Evolutionary conservation across 495 filamentous ascomycete species (phyloP).

Genomic region (Penicillium atrosanguineum): DNA sequence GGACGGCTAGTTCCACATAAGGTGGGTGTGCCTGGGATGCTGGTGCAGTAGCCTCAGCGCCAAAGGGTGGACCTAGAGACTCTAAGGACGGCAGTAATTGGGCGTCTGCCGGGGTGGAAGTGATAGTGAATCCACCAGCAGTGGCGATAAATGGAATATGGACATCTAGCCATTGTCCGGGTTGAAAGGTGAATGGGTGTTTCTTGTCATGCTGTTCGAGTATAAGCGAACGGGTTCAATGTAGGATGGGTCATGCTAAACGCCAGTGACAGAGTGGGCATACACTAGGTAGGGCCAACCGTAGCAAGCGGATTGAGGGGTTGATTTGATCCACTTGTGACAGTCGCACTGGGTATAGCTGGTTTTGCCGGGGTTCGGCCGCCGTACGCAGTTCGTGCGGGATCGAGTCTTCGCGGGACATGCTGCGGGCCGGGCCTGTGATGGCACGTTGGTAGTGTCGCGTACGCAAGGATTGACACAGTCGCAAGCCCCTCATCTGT

Average conservation of each 20-base stretch:
- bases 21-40: conserved; percentile 31
- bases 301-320: conserved; percentile 48
- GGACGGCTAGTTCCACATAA: conserved; percentile 74
- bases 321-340: conserved; percentile 48
- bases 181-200: conserved; percentile 56
- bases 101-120: conserved; percentile 62
- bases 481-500: conserved; percentile 13
- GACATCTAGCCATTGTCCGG: conserved; percentile 92
- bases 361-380: conserved; percentile 63
- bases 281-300: conserved; percentile 38
- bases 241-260: neutral
- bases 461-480: conserved; percentile 7
- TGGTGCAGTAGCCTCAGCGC: conserved; percentile 19
- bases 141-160: conserved; percentile 62
- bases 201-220: conserved; percentile 15
- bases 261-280: neutral
- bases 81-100: conserved; percentile 30
- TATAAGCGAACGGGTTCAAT: neutral
- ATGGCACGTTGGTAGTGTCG: neutral
- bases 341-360: conserved; percentile 49
- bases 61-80: conserved; percentile 16
- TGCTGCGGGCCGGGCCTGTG: conserved; percentile 6
- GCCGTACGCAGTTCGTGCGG: conserved; percentile 67
- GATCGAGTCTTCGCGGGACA: conserved; percentile 37
- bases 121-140: conserved; percentile 84